A percentile compares a stretch with the other conserved stretches of the same genome.
phyloP scores from a whole-genome alignment of 305 asterid species.

The Rubia occidens region DNA sequence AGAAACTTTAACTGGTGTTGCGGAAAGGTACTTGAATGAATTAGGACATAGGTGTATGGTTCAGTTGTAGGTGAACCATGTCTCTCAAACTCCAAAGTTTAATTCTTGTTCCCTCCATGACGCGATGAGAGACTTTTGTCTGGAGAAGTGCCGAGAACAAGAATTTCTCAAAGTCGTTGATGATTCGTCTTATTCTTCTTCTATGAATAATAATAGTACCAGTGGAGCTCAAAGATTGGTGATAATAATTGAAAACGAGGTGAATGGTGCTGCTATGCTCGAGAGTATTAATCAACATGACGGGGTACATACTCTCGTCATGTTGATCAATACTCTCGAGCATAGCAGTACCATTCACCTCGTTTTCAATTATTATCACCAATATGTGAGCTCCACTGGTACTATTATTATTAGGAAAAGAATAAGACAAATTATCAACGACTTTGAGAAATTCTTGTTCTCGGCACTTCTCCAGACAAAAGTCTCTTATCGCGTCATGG shows the following conservation, averaged over 20 bases:
- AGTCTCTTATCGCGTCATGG: constrained; percentile 47
- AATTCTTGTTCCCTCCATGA: constrained; percentile 47
- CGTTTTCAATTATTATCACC: neutral
- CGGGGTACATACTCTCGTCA: neutral
- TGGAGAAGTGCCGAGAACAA: constrained; percentile 40
- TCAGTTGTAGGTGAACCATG: constrained; percentile 35
- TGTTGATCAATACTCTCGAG: neutral
- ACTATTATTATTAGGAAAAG: neutral
- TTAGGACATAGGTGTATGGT: constrained; percentile 51
- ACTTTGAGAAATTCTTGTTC: constrained; percentile 39
- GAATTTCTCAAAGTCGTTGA: constrained; percentile 31
- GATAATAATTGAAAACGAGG: neutral
- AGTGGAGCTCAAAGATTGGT: neutral
- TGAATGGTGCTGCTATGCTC: neutral
- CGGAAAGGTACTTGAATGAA: constrained; percentile 36
- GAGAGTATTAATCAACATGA: neutral
- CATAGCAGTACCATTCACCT: neutral
- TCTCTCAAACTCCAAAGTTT: constrained; percentile 22
- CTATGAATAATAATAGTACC: neutral
- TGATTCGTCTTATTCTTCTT: constrained; percentile 12
- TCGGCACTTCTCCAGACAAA: constrained; percentile 39
- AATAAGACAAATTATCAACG: constrained; percentile 20
- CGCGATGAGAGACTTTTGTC: constrained; percentile 42
- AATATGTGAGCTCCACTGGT: neutral
- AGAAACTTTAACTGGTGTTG: constrained; percentile 35